phyloP scores from a whole-genome alignment of 2,329 filamentous ascomycete species.

The Pyricularia sp. region DNA sequence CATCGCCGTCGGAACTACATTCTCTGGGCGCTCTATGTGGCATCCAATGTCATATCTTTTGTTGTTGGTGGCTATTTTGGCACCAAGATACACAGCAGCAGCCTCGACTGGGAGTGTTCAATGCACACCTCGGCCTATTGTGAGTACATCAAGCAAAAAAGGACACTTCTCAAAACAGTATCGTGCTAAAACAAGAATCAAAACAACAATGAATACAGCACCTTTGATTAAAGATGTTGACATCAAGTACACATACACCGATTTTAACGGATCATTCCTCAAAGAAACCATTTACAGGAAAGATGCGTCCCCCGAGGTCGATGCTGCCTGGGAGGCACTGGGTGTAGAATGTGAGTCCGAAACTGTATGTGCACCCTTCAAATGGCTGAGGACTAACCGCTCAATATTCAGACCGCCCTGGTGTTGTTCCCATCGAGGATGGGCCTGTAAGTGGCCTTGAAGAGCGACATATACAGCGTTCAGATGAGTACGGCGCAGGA shows the following conservation, averaged over 20 bases:
- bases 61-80: constrained; percentile 4
- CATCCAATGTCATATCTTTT: constrained; percentile 4
- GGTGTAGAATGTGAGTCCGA: constrained; percentile 24
- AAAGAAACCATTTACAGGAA: constrained; percentile 43
- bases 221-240: constrained; percentile 23
- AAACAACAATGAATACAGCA: constrained; percentile 12
- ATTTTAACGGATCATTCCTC: constrained; percentile 49
- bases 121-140: constrained; percentile 9
- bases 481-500: constrained; percentile 45
- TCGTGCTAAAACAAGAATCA: too few relatives aligned
- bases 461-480: constrained; percentile 44
- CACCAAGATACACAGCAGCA: not conserved
- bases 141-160: not conserved
- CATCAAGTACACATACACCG: constrained; percentile 21
- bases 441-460: constrained; percentile 41
- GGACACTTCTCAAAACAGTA: not conserved
- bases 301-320: constrained; percentile 39
- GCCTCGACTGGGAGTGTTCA: constrained; percentile 9
- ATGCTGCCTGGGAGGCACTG: constrained; percentile 40
- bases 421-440: constrained; percentile 38
- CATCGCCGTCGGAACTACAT: not conserved
- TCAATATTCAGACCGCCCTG: constrained; percentile 26
- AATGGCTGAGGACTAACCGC: constrained; percentile 23
- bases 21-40: not conserved
- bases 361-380: constrained; percentile 11